Evolutionary conservation across 768 basidiomycete species (phyloP).

Genomic region (Phanerochaete carnosa): DNA sequence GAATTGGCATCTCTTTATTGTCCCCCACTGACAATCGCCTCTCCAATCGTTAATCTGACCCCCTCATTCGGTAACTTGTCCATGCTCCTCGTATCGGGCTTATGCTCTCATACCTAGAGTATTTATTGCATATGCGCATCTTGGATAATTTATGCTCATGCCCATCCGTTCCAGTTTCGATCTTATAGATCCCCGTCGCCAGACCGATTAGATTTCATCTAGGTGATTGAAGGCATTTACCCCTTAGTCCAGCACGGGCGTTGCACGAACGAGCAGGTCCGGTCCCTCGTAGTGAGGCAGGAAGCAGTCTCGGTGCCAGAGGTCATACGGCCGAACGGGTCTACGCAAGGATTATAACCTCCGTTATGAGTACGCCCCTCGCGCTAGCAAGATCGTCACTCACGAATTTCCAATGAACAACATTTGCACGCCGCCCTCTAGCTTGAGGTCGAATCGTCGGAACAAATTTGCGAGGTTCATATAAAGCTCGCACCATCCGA

Average conservation of each 20-base stretch:
- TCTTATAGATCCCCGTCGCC: no score
- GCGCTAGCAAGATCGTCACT: not conserved
- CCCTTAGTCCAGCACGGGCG: not conserved
- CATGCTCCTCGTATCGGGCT: not conserved
- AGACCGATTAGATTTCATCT: no score
- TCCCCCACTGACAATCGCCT: no score
- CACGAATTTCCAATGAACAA: not conserved
- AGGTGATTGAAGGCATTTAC: no score
- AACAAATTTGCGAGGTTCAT: constrained; percentile 39
- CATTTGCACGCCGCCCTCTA: constrained; percentile 15
- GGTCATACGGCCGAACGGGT: not conserved
- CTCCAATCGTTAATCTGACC: no score
- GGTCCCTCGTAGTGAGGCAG: constrained; percentile 8
- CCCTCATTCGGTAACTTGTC: no score
- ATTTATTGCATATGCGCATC: not conserved
- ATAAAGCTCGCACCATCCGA: constrained; percentile 44
- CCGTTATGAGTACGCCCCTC: no score
- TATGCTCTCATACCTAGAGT: not conserved
- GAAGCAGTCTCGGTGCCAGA: constrained; percentile 3
- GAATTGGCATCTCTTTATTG: no score
- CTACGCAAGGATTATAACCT: not conserved
- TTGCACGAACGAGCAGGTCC: not conserved
- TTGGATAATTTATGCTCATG: not conserved
- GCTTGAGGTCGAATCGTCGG: constrained; percentile 33
- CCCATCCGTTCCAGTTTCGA: no score